These are phyloP conservation scores for Pachysandra terminalis DNA, from an alignment of 164 flowering plant genomes.

Conservation along the genomic window DNA sequence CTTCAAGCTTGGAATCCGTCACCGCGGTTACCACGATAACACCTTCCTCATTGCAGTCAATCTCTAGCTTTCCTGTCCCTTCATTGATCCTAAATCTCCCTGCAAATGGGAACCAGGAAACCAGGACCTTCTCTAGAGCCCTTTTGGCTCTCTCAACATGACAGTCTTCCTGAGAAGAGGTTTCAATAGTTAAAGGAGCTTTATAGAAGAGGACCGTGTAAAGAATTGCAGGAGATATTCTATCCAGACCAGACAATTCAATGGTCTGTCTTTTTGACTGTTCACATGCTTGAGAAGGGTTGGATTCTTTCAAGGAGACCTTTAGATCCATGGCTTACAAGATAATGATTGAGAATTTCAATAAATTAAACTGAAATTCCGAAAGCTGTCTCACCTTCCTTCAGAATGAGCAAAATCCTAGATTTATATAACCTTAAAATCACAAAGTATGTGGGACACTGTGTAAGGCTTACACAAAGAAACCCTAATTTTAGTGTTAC, in stretches of 20 bases:
- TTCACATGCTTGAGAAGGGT: conserved; percentile 10
- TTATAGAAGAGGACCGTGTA: conserved; percentile 24
- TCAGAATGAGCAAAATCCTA: conserved; percentile 5
- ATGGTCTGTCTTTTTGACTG: conserved; percentile 15
- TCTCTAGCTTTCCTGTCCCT: conserved; percentile 24
- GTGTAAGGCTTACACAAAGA: neutral
- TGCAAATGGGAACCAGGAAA: conserved; percentile 29
- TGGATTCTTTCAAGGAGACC: conserved; percentile 6
- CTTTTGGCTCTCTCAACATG: conserved; percentile 14
- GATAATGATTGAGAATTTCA: conserved; percentile 7
- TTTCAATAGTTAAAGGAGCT: conserved; percentile 2
- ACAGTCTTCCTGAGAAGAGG: neutral
- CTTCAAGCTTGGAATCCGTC: conserved; percentile 22
- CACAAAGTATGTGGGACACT: neutral
- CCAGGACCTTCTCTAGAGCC: conserved; percentile 20
- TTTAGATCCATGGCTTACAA: conserved; percentile 6
- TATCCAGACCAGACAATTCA: conserved; percentile 25
- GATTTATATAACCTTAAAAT: conserved; percentile 5
- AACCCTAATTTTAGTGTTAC: conserved; percentile 1
- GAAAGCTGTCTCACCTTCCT: conserved; percentile 1
- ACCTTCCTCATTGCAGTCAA: conserved; percentile 27
- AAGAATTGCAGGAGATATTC: conserved; percentile 27
- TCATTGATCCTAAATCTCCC: conserved; percentile 26
- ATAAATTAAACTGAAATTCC: neutral
- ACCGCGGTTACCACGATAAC: conserved; percentile 16